Evolutionary conservation across 306 rosid genomes (phyloP), one percentile per base, ranked within the genome.

Genomic region (Dryas alaskensis): DNA sequence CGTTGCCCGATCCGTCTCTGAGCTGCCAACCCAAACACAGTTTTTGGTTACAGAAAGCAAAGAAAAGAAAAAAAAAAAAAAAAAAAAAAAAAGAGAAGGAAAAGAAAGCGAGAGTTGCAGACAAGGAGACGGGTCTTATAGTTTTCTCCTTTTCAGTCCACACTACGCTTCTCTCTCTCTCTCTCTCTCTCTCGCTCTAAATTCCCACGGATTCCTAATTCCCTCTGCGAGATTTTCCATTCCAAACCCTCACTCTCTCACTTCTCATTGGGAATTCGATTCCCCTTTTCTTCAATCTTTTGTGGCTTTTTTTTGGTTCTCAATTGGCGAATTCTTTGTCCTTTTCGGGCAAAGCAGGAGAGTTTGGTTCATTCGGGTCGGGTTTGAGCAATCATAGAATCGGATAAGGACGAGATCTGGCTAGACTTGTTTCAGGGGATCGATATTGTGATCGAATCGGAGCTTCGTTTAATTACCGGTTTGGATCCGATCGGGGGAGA

Each of bases 401-500:
- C 84, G 78, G 81, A 76, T 57, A 65, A 70, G 74, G 50, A 55
- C 73, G 78, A 83, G 97, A 88, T 91, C 95, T 85, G 74, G 80
- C 37, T 16, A 6, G 16, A 27, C 51, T 4, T 60, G 59, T 71
- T 43, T 67, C 52, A 5, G 3, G 67, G 59, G 57, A 67, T 66
- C 79, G 71, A 52, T 8, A 49, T 63, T 70, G 76, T 80, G 82
- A 83, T 84, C 86, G 65, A 76, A 14, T 47, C n/a, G 78, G 76
- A 73, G 86, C 66, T 85, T 59, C 44, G 72, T 81, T 69, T 43
- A 79, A 79, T 81, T 64, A 74, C 74, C 88, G 93, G 84, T 87
- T 90, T 94, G 97, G 97, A 89, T 89, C 91, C 80, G 82, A 83
- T 86, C 89, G 71, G 78, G 81, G 89, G 77, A 83, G 92, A 79